A percentile compares a stretch with the other conserved stretches of the same genome.
Evolutionary conservation across 129 eudicot species (phyloP).

Genomic region (Gnaphalium uliginosum): DNA sequence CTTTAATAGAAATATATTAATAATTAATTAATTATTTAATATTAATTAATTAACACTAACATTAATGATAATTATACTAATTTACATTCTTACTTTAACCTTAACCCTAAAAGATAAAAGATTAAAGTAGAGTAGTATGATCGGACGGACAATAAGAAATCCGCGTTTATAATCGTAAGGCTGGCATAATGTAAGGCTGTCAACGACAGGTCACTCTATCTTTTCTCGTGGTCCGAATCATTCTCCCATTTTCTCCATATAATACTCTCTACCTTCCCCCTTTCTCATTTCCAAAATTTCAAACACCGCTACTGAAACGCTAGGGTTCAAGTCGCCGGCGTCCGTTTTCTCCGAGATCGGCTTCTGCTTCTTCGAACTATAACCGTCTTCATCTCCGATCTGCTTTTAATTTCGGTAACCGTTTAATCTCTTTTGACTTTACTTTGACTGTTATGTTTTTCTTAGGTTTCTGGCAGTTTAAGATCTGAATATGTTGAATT

Average conservation of each 20-base stretch:
- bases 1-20: no score
- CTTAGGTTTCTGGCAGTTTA: slow-evolving; percentile 19
- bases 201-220: slow-evolving; percentile 57
- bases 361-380: slow-evolving; percentile 16
- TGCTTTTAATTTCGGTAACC: slow-evolving; percentile 14
- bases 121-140: slow-evolving; percentile 18
- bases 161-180: slow-evolving; percentile 22
- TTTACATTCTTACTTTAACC: slow-evolving; percentile 10
- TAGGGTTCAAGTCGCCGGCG: slow-evolving; percentile 26
- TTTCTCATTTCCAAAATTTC: slow-evolving; percentile 39
- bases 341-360: slow-evolving; percentile 20
- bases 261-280: slow-evolving; percentile 32
- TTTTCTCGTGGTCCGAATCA: slow-evolving; percentile 56
- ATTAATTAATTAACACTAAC: no score
- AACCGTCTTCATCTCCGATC: slow-evolving; percentile 21
- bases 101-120: not conserved
- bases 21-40: no score
- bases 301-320: slow-evolving; percentile 12
- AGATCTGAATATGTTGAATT: slow-evolving; percentile 14
- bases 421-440: slow-evolving; percentile 1
- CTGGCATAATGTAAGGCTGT: slow-evolving; percentile 39
- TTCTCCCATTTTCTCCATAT: slow-evolving; percentile 40
- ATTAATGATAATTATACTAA: no score
- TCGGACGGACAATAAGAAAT: slow-evolving; percentile 24
- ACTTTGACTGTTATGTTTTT: slow-evolving; percentile 19